Percentiles rank a stretch among this genome's conserved stretches.
Conservation (phyloP, 257 asterid genomes). For the Catharanthus roseus region DNA sequence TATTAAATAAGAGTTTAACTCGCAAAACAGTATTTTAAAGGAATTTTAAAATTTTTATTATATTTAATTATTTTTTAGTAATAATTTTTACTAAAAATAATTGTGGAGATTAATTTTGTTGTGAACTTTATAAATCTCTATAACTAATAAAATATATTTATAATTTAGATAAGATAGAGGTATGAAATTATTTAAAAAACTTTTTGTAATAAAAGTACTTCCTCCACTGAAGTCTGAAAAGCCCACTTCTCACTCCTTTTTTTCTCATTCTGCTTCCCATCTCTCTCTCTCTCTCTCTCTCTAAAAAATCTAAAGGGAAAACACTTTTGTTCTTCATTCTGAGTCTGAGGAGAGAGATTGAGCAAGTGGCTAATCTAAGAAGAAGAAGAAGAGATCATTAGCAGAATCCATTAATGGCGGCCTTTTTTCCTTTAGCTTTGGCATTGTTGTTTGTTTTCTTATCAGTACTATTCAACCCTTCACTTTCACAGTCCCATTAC, state of each 20-base stretch:
- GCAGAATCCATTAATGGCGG: background rate
- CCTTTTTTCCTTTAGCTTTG: conserved; percentile 28
- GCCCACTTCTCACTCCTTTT: background rate
- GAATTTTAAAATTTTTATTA: too few relatives aligned
- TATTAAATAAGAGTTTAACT: too few relatives aligned
- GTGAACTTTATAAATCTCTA: too few relatives aligned
- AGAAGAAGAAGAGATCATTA: background rate
- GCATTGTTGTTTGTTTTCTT: conserved; percentile 19
- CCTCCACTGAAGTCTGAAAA: too few relatives aligned
- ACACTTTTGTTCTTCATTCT: background rate
- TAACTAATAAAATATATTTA: too few relatives aligned
- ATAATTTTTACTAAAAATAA: too few relatives aligned
- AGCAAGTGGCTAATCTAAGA: background rate
- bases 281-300: background rate
- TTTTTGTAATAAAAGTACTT: background rate
- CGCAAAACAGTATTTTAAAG: too few relatives aligned
- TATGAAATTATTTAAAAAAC: background rate
- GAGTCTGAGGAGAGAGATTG: background rate
- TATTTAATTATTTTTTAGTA: too few relatives aligned
- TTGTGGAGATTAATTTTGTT: too few relatives aligned
- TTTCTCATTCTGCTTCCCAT: background rate
- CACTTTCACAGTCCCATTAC: conserved; percentile 20
- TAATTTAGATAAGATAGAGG: too few relatives aligned
- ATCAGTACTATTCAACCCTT: conserved; percentile 1
- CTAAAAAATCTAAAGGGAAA: background rate